phyloP scores from a whole-genome alignment of 1,139 yeast genomes.

The Pichia sorboxylosa region DNA sequence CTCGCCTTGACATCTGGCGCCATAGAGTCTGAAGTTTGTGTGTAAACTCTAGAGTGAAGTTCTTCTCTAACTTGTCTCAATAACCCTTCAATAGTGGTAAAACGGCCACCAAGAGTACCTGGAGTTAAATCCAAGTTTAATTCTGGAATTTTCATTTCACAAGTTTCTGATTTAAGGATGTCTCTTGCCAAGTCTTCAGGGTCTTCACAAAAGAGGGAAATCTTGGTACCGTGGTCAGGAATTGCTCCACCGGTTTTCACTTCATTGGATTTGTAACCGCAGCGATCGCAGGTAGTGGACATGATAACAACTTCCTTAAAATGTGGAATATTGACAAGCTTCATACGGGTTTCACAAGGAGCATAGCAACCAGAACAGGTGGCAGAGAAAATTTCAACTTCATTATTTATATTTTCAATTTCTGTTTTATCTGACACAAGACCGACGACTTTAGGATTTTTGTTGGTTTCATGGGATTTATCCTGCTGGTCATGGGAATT shows the following conservation, averaged over 20 bases:
- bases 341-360: conserved; percentile 90
- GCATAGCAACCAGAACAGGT: conserved; percentile 83
- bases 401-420: conserved; percentile 74
- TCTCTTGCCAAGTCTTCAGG: conserved; percentile 93
- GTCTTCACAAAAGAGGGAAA: conserved; percentile 69
- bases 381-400: conserved; percentile 87
- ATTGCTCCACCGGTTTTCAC: conserved; percentile 98
- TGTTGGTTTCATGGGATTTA: conserved; percentile 17
- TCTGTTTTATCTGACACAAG: conserved; percentile 61
- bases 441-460: conserved; percentile 44
- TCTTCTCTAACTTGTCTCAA: conserved; percentile 83
- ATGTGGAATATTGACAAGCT: conserved; percentile 92
- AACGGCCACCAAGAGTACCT: conserved; percentile 96
- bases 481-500: conserved; percentile 14
- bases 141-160: conserved; percentile 80
- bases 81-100: conserved; percentile 92
- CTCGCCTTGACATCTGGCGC: conserved; percentile 59
- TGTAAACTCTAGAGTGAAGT: conserved; percentile 72
- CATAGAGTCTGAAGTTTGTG: conserved; percentile 88
- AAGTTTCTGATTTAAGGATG: conserved; percentile 87
- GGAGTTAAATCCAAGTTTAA: conserved; percentile 83
- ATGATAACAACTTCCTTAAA: conserved; percentile 94
- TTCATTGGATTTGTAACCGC: conserved; percentile 96
- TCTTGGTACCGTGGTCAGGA: conserved; percentile 72
- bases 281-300: conserved; percentile 86